A percentile compares a stretch with the other conserved stretches of the same genome.
phyloP scores from a whole-genome alignment of 805 yeast genomes.

The Pichia kluyveri region DNA sequence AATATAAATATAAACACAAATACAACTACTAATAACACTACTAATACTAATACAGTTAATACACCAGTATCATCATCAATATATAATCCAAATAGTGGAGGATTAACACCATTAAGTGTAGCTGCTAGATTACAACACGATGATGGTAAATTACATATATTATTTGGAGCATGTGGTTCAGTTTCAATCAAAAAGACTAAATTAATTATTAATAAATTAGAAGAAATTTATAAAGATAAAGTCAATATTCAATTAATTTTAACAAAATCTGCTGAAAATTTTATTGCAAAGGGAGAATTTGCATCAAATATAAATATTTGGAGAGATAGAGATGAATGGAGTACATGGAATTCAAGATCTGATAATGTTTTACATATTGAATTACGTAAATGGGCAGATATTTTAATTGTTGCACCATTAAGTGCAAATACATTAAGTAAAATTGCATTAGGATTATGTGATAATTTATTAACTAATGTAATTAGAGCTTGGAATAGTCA shows the following conservation, averaged over 20 bases:
- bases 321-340: slow-evolving; percentile 55
- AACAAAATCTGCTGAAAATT: slow-evolving; percentile 44
- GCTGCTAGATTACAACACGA: slow-evolving; percentile 36
- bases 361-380: slow-evolving; percentile 57
- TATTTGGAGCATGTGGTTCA: slow-evolving; percentile 53
- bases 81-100: slow-evolving; percentile 1
- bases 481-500: slow-evolving; percentile 55
- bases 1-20: background rate
- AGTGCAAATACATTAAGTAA: slow-evolving; percentile 51
- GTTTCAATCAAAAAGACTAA: slow-evolving; percentile 43
- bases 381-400: slow-evolving; percentile 54
- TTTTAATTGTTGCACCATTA: slow-evolving; percentile 45
- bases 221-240: slow-evolving; percentile 44
- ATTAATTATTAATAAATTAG: slow-evolving; percentile 41
- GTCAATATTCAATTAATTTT: slow-evolving; percentile 46
- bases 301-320: slow-evolving; percentile 40
- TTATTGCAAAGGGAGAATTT: slow-evolving; percentile 39
- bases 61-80: background rate
- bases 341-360: slow-evolving; percentile 40
- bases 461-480: slow-evolving; percentile 48
- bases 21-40: too few species aligned
- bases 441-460: slow-evolving; percentile 49
- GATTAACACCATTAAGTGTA: slow-evolving; percentile 14
- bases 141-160: slow-evolving; percentile 48
- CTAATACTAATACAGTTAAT: too few species aligned